phyloP scores from a whole-genome alignment of 2,329 filamentous ascomycete species.

The Fonsecaea erecta region DNA sequence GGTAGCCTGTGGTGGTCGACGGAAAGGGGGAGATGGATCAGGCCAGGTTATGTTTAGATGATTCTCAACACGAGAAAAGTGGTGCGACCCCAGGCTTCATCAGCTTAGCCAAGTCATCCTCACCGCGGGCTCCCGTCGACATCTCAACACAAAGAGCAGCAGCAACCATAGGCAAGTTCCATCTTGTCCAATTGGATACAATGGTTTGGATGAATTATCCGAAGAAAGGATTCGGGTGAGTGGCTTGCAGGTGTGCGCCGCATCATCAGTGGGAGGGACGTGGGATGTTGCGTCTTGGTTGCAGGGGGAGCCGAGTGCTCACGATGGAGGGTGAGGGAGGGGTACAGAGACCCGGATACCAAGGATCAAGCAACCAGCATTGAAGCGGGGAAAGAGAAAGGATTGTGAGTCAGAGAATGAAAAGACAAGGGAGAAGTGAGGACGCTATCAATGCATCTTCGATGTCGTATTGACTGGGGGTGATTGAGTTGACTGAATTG shows the following conservation, averaged over 20 bases:
- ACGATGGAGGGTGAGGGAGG: conserved; percentile 5
- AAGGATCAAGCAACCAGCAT: not conserved
- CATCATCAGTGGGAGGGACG: conserved; percentile 12
- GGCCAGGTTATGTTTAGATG: not conserved
- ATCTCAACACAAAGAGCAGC: not conserved
- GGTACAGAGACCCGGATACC: conserved; percentile 4
- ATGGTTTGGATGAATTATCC: not conserved
- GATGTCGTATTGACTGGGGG: not conserved
- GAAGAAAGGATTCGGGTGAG: not conserved
- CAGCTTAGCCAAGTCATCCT: not conserved
- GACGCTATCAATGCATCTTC: not conserved
- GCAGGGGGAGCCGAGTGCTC: not conserved
- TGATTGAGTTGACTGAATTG: too few relatives aligned
- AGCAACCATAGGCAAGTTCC: not conserved
- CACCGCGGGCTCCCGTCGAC: not conserved
- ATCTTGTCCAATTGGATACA: not conserved
- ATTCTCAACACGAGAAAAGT: not conserved
- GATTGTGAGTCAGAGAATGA: not conserved
- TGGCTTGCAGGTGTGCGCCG: conserved; percentile 6
- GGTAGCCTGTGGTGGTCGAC: not conserved
- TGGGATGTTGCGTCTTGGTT: conserved; percentile 10
- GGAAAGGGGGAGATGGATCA: conserved; percentile 15
- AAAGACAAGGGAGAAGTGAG: not conserved
- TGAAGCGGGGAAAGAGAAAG: not conserved
- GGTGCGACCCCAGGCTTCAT: not conserved